Conservation (phyloP, 139 green algal species). For the Coelastrella sp. region DNA sequence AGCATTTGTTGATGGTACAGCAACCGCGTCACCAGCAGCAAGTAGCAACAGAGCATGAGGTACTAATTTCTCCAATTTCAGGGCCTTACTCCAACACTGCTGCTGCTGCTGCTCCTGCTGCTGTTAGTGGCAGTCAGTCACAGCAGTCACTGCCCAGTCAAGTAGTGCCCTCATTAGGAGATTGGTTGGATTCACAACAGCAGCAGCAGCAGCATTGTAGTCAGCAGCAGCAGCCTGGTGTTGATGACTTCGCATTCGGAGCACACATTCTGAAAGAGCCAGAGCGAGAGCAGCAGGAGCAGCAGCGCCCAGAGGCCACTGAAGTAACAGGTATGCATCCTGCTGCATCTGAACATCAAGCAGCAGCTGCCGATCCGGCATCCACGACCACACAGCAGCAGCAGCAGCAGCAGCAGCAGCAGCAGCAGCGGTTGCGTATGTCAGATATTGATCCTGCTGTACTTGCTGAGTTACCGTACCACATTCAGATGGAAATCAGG, state of each 20-base stretch:
- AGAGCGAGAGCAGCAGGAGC: neutral
- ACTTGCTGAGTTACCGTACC: neutral
- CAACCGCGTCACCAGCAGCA: neutral
- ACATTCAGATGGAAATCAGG: conserved; percentile 34
- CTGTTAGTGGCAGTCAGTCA: neutral
- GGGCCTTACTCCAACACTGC: too few species aligned
- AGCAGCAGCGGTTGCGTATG: neutral
- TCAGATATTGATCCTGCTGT: conserved; percentile 33
- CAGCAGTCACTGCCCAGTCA: neutral
- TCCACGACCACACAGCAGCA: neutral
- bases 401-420: neutral
- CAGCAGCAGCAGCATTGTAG: neutral
- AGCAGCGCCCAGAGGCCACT: neutral
- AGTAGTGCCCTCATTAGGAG: neutral
- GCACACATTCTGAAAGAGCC: too few species aligned
- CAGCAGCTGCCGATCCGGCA: neutral
- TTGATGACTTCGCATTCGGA: too few species aligned
- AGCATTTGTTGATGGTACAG: neutral
- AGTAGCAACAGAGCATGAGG: neutral
- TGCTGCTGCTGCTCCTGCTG: too few species aligned
- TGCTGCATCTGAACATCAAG: neutral
- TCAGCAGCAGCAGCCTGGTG: neutral
- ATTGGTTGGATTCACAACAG: neutral
- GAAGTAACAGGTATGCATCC: neutral
- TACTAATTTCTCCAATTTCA: too few species aligned